Evolutionary conservation across 1,139 yeast species (phyloP).

Genomic region (Arxiozyma bovina): DNA sequence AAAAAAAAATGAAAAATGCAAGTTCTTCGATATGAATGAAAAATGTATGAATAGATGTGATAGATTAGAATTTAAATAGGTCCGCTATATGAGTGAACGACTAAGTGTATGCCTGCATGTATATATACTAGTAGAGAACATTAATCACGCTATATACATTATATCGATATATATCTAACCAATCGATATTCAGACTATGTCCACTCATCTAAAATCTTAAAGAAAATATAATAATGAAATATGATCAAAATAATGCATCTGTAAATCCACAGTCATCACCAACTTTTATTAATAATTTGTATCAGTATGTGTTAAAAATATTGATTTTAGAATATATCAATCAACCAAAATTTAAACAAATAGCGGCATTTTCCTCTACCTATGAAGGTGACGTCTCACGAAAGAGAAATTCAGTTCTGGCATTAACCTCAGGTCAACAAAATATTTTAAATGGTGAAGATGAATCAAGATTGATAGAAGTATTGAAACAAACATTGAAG

Average conservation of each 20-base stretch:
- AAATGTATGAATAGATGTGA: too few relatives aligned
- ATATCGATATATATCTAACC: neutral
- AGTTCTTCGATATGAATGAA: neutral
- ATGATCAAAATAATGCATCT: neutral
- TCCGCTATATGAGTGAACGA: neutral
- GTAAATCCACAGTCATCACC: too few relatives aligned
- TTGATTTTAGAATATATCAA: constrained; percentile 47
- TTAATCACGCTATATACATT: neutral
- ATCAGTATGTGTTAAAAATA: constrained; percentile 33
- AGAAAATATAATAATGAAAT: neutral
- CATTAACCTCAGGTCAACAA: neutral
- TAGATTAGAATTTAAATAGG: too few relatives aligned
- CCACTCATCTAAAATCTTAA: neutral
- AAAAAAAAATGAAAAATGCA: neutral
- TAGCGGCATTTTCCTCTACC: neutral
- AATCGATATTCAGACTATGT: neutral
- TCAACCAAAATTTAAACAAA: constrained; percentile 45
- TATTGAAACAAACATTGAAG: constrained; percentile 44
- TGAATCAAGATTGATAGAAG: neutral
- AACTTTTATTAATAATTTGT: neutral
- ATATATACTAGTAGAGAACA: too few relatives aligned
- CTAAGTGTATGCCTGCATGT: too few relatives aligned
- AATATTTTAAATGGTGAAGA: neutral
- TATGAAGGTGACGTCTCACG: neutral
- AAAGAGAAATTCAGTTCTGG: neutral